Evolutionary conservation across 2,329 filamentous ascomycete genomes (phyloP).

Genomic region (Ophiostoma ips): DNA sequence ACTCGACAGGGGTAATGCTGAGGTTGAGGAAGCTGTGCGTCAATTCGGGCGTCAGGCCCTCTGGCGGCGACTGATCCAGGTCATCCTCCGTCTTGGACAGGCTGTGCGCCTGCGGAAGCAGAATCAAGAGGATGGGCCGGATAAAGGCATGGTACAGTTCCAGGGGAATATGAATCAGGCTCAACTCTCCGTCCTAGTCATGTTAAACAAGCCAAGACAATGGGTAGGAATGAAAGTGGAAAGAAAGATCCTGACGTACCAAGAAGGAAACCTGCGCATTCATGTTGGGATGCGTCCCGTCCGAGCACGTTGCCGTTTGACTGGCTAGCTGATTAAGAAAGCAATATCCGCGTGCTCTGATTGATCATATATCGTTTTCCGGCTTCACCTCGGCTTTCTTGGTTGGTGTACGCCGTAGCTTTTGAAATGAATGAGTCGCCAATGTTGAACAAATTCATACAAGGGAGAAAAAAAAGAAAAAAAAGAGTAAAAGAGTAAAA

Average conservation of each 20-base stretch:
- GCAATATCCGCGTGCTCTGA: too few species aligned
- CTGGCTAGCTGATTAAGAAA: too few species aligned
- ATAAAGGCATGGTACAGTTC: constrained; percentile 64
- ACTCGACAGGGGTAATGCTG: constrained; percentile 82
- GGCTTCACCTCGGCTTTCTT: too few species aligned
- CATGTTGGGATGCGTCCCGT: constrained; percentile 25
- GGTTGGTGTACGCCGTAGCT: too few species aligned
- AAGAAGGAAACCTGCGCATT: constrained; percentile 44
- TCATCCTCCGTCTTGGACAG: constrained; percentile 15
- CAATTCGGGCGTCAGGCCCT: constrained; percentile 35
- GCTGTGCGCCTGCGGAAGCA: constrained; percentile 51
- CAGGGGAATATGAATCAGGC: constrained; percentile 80
- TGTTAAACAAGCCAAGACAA: background rate
- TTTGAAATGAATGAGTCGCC: too few species aligned
- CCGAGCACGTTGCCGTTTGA: too few species aligned
- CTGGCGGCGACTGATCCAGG: constrained; percentile 21
- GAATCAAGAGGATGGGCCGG: constrained; percentile 72
- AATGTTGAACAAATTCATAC: background rate
- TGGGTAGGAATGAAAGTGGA: too few species aligned
- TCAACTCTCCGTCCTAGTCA: constrained; percentile 66
- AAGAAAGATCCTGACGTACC: constrained; percentile 28
- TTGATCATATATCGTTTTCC: too few species aligned
- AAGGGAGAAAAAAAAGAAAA: background rate
- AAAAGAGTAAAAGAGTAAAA: background rate
- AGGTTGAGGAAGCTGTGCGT: constrained; percentile 82